Evolutionary conservation across 2,329 filamentous ascomycete species (phyloP), one percentile per base, ranked within the genome.

Genomic region (Aspergillus ochraceus): DNA sequence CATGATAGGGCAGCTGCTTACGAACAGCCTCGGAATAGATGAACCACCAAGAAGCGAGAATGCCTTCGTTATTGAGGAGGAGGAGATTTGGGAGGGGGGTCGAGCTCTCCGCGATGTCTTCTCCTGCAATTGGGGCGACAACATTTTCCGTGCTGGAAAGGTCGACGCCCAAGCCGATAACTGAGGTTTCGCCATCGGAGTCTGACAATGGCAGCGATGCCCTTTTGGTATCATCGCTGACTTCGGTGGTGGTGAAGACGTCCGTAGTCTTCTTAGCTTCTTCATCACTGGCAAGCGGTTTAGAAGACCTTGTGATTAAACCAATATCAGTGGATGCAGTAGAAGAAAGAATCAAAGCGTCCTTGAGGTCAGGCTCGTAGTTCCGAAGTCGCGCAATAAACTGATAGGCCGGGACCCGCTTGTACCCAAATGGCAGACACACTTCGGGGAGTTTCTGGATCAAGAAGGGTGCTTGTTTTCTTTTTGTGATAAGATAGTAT

Each of bases 41-140:
- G 49, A 98, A 78, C 91, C 94, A 97, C 92, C 94, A 99, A 12
- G 88, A 84, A 50, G 86, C 87, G 17, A 99, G 80, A 10, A 96
- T 79, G 64, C 95, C 95, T 70, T 97, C 91, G 65, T 97, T 89
- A 61, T 96, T 98, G 17, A 99, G 80, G 30, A 92, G 84, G 83
- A 95, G 89, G 47, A 97, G 81, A 11, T 88, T 91, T 6, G 95
- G 95, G 9, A 98, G 77, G 12, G 95, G 94, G 1, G 86, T 88
- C 0, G 88, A 84, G 4, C 92, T 96, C 68, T 93, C 85, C 32
- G 90, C 84, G 51, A 96, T 86, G 70, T 96, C 89, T 63, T 95
- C 89, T 1, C 86, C 84, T 20, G 86, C 86, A 59, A 96, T 90
- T 1, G 93, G 93, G 64, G 89, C 88, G 63, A 86, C 82, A 2